Evolutionary conservation across 345 rosid genomes (phyloP).

Genomic region (Microcos paniculata): DNA sequence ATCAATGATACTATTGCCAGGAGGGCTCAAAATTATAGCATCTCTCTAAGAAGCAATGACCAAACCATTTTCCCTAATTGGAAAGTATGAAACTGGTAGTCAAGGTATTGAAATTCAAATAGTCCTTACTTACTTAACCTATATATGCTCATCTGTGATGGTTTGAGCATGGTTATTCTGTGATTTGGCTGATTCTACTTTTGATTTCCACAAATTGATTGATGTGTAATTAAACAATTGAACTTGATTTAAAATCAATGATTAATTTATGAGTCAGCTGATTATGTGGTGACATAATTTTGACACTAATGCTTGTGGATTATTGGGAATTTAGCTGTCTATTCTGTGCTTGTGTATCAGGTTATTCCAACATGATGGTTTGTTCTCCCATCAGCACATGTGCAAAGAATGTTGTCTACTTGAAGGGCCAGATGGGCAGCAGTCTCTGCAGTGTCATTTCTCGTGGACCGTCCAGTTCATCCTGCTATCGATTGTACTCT

Average conservation of each 20-base stretch:
- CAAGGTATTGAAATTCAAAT: background rate
- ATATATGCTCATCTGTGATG: background rate
- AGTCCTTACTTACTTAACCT: background rate
- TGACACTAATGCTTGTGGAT: background rate
- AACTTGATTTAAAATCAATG: background rate
- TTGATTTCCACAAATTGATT: background rate
- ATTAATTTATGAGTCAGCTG: background rate
- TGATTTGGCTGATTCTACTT: background rate
- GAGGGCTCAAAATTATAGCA: too few species aligned
- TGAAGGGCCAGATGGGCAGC: constrained; percentile 46
- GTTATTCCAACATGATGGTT: constrained; percentile 51
- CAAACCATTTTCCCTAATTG: background rate
- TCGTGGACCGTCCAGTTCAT: constrained; percentile 40
- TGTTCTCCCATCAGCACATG: constrained; percentile 51
- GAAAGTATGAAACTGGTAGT: background rate
- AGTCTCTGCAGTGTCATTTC: constrained; percentile 32
- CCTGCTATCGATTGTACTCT: constrained; percentile 30
- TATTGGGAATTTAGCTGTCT: constrained; percentile 12
- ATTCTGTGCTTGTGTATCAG: constrained; percentile 28
- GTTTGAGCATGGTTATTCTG: background rate
- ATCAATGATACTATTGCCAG: background rate
- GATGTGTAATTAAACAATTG: background rate
- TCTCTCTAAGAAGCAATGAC: background rate
- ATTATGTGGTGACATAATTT: background rate
- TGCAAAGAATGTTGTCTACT: constrained; percentile 46